Conservation (phyloP, 257 asterid species). For the Fraxinus pennsylvanica region DNA sequence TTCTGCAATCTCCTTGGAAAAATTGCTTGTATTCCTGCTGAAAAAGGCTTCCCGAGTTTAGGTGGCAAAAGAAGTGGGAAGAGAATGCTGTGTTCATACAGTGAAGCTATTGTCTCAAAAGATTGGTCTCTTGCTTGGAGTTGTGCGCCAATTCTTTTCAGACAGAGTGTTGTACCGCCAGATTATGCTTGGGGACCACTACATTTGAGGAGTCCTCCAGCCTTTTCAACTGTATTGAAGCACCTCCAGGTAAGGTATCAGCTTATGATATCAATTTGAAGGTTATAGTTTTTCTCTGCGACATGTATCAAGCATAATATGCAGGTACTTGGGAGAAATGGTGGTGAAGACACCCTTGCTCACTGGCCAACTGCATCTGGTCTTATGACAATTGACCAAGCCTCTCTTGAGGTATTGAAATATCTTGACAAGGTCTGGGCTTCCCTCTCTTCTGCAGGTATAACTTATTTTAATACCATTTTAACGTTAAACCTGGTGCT, state of each 20-base stretch:
- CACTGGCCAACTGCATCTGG: conserved; percentile 91
- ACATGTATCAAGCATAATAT: conserved; percentile 24
- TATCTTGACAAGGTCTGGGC: conserved; percentile 74
- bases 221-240: conserved; percentile 60
- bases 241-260: conserved; percentile 72
- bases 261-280: conserved; percentile 25
- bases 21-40: conserved; percentile 91
- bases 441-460: conserved; percentile 82
- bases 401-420: conserved; percentile 75
- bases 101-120: conserved; percentile 72
- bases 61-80: conserved; percentile 74
- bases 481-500: conserved; percentile 20
- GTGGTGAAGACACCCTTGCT: conserved; percentile 92
- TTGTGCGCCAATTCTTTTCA: conserved; percentile 78
- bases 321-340: conserved; percentile 74
- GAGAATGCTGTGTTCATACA: conserved; percentile 81
- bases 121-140: conserved; percentile 99
- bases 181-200: conserved; percentile 93
- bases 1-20: conserved; percentile 83
- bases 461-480: conserved; percentile 11
- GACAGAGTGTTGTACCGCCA: conserved; percentile 83
- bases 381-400: conserved; percentile 77
- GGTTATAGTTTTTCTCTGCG: conserved; percentile 24
- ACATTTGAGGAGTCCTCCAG: conserved; percentile 86
- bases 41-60: conserved; percentile 73